Conservation (phyloP, 768 basidiomycete genomes). For the Amanita phalloides region DNA sequence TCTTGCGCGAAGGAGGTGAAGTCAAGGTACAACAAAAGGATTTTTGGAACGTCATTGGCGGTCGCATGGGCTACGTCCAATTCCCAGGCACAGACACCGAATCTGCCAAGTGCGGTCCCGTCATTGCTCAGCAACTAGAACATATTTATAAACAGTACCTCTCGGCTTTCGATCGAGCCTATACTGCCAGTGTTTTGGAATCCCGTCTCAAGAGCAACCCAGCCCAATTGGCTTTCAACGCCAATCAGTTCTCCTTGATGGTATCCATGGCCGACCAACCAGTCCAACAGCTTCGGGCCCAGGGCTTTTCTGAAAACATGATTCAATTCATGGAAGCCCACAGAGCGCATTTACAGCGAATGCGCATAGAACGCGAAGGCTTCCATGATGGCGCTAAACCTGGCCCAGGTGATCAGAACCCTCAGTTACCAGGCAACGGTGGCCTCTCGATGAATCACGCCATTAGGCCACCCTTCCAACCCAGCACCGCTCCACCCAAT, state of each 20-base stretch:
- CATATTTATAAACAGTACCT: conserved; percentile 54
- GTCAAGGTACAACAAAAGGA: conserved; percentile 39
- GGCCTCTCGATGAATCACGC: not conserved
- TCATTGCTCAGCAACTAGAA: conserved; percentile 45
- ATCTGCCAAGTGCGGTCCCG: conserved; percentile 53
- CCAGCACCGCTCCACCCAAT: not conserved
- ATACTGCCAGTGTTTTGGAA: conserved; percentile 32
- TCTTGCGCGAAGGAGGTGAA: conserved; percentile 48
- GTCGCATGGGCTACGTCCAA: conserved; percentile 52
- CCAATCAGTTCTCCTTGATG: conserved; percentile 31
- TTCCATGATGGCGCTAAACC: conserved; percentile 4
- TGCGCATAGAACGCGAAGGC: conserved; percentile 21
- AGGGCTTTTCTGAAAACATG: conserved; percentile 34
- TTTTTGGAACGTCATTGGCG: conserved; percentile 56
- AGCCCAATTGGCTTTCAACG: conserved; percentile 11
- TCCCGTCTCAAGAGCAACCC: conserved; percentile 16
- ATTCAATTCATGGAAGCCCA: conserved; percentile 49
- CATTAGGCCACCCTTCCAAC: not conserved
- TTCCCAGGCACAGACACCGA: conserved; percentile 53
- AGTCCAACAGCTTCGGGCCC: conserved; percentile 40
- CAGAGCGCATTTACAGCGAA: conserved; percentile 35
- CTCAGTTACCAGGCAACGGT: not conserved
- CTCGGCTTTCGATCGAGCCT: conserved; percentile 42
- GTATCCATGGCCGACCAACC: conserved; percentile 35
- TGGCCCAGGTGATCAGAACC: not conserved